phyloP scores from a whole-genome alignment of 345 rosid genomes.

The Syzygium aromaticum region DNA sequence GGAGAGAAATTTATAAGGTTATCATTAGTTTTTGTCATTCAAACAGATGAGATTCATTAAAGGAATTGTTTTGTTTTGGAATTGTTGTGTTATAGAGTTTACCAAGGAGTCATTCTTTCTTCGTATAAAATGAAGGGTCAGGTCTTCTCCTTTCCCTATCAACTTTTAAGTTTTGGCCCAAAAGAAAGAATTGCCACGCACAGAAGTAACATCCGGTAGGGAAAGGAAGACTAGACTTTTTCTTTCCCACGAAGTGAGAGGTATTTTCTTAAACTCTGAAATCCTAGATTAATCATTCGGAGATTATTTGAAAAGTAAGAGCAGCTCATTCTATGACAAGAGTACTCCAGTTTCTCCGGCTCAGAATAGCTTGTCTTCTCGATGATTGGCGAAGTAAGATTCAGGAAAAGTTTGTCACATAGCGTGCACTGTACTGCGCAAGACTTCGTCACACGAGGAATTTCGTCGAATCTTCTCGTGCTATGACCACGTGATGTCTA shows the following conservation, averaged over 20 bases:
- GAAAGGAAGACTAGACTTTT: neutral
- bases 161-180: neutral
- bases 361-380: neutral
- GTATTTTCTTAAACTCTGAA: too few relatives aligned
- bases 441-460: neutral
- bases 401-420: too few relatives aligned
- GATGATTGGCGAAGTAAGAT: neutral
- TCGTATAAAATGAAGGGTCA: too few relatives aligned
- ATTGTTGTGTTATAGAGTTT: too few relatives aligned
- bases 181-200: too few relatives aligned
- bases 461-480: neutral
- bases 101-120: too few relatives aligned
- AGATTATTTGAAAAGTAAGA: neutral
- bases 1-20: too few relatives aligned
- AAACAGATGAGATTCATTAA: too few relatives aligned
- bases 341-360: neutral
- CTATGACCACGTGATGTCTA: too few relatives aligned
- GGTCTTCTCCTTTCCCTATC: neutral
- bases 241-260: rapidly evolving
- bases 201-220: too few relatives aligned
- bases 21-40: too few relatives aligned
- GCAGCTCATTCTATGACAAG: neutral
- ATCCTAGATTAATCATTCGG: neutral
- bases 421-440: neutral
- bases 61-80: too few relatives aligned